Evolutionary conservation across 441 rosid species (phyloP).

Genomic region (Breynia disticha): DNA sequence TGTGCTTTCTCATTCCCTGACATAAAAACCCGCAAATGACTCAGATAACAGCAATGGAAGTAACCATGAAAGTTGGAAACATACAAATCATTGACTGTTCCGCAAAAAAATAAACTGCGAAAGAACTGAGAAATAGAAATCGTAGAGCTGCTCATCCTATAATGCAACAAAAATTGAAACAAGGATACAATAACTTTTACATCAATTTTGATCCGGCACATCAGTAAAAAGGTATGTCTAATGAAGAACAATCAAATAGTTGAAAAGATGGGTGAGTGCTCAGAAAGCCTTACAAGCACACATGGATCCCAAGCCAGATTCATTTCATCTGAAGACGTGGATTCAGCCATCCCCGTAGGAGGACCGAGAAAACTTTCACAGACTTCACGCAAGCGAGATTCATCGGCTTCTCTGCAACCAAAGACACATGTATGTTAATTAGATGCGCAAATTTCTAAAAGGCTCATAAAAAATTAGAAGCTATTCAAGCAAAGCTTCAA

Average conservation of each 20-base stretch:
- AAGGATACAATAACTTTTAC: too few relatives aligned
- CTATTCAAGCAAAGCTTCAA: neutral
- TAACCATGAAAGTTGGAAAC: neutral
- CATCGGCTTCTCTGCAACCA: constrained; percentile 81
- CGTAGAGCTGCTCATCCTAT: too few relatives aligned
- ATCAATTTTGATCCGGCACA: too few relatives aligned
- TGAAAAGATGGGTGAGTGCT: constrained; percentile 4
- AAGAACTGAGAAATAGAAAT: too few relatives aligned
- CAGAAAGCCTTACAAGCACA: constrained; percentile 51
- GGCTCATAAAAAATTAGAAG: neutral
- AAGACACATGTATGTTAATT: constrained; percentile 4
- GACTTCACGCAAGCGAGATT: constrained; percentile 83
- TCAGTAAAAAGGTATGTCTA: too few relatives aligned
- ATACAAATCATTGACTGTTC: neutral
- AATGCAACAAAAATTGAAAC: too few relatives aligned
- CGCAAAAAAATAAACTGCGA: neutral
- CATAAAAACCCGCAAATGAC: neutral
- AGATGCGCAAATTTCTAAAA: neutral
- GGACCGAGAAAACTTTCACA: constrained; percentile 97
- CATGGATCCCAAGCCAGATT: constrained; percentile 76
- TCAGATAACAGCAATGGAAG: neutral
- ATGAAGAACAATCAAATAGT: neutral
- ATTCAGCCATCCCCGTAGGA: constrained; percentile 76
- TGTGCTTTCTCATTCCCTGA: constrained; percentile 91
- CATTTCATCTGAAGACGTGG: constrained; percentile 34